Evolutionary conservation across 129 eudicot genomes (phyloP).

Genomic region (Helianthus tuberosus): DNA sequence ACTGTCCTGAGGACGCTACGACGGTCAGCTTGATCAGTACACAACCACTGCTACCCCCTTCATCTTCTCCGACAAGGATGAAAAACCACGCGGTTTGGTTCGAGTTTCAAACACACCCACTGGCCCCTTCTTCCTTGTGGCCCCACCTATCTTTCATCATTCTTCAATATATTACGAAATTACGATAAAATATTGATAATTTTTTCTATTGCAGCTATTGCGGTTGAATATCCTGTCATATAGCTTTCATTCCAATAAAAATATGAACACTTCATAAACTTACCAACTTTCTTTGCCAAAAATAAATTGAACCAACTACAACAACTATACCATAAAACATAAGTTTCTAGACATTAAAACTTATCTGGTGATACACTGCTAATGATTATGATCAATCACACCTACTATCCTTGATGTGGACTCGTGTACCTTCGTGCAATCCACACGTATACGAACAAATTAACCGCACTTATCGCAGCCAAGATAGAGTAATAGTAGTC

Average conservation of each 20-base stretch:
- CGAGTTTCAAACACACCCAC: too few species aligned
- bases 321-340: neutral
- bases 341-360: neutral
- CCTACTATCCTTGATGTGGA: constrained; percentile 22
- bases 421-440: constrained; percentile 68
- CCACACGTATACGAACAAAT: constrained; percentile 53
- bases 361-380: neutral
- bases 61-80: too few species aligned
- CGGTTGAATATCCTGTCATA: too few species aligned
- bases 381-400: neutral
- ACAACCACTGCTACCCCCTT: too few species aligned
- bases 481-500: constrained; percentile 69
- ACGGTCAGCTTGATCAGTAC: too few species aligned
- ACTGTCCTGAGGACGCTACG: too few species aligned
- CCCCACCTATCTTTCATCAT: too few species aligned
- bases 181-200: too few species aligned
- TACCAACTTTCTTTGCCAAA: neutral
- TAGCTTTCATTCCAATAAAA: neutral
- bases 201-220: too few species aligned
- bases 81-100: too few species aligned
- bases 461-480: constrained; percentile 56
- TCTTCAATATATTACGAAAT: too few species aligned
- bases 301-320: neutral
- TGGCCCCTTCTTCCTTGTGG: too few species aligned
- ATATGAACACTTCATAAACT: neutral